A percentile compares a stretch with the other conserved stretches of the same genome.
Evolutionary conservation across 225 moss, liverwort and hornwort species (phyloP).

Genomic region (Marchantia polymorpha): DNA sequence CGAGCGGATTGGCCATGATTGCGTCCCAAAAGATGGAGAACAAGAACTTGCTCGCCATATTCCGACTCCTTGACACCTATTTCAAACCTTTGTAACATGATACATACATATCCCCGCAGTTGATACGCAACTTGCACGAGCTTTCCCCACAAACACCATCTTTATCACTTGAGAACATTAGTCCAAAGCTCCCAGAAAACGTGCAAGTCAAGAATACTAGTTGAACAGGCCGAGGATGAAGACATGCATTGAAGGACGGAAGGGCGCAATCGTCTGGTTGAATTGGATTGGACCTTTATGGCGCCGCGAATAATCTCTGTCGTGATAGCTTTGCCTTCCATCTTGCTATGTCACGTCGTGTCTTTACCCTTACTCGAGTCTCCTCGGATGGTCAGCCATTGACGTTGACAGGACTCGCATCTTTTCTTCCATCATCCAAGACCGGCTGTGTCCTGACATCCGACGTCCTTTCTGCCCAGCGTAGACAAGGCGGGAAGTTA

Average conservation of each 20-base stretch:
- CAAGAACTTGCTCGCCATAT: no score
- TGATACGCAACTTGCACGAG: background rate
- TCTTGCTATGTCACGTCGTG: conserved; percentile 4
- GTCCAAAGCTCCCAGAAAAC: background rate
- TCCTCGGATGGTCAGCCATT: background rate
- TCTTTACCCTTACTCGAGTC: no score
- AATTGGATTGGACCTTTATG: conserved; percentile 50
- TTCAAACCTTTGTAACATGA: background rate
- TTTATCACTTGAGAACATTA: background rate
- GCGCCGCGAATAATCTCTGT: conserved; percentile 61
- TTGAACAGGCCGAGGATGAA: no score
- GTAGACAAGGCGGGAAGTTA: no score
- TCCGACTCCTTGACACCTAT: background rate
- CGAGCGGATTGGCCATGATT: no score
- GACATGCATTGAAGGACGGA: no score
- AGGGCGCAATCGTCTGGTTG: background rate
- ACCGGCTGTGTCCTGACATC: no score
- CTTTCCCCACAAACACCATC: background rate
- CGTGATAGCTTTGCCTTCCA: conserved; percentile 79
- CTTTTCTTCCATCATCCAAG: background rate
- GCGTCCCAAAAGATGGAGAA: no score
- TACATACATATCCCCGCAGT: background rate
- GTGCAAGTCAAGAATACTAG: background rate
- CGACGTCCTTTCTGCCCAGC: no score
- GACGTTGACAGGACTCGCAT: background rate